Conservation (phyloP, 179 eudicot species). For the Drosera spatulata region DNA sequence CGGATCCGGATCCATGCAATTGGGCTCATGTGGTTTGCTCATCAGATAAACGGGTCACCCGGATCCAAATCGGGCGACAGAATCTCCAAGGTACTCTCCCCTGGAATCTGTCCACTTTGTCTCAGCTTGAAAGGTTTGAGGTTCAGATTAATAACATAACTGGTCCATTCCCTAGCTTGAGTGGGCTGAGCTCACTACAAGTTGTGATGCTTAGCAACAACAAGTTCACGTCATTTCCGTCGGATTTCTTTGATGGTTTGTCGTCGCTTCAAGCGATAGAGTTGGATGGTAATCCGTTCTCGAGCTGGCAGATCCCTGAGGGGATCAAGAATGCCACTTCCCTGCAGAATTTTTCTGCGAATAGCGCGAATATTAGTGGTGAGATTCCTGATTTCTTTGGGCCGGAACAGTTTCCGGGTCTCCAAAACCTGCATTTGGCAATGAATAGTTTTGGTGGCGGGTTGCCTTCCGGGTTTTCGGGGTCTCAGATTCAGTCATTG, state of each 20-base stretch:
- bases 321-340: slow-evolving; percentile 5
- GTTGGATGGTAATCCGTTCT: slow-evolving; percentile 9
- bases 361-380: slow-evolving; percentile 6
- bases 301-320: slow-evolving; percentile 7
- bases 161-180: slow-evolving; percentile 10
- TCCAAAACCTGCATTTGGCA: slow-evolving; percentile 11
- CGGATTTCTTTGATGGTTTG: slow-evolving; percentile 9
- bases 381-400: slow-evolving; percentile 9
- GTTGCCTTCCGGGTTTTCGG: slow-evolving; percentile 10
- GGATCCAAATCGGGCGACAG: slow-evolving; percentile 15
- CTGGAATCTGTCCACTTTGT: slow-evolving; percentile 6
- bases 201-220: slow-evolving; percentile 12
- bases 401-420: slow-evolving; percentile 13
- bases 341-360: slow-evolving; percentile 12
- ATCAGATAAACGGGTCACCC: slow-evolving; percentile 8
- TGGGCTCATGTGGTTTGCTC: slow-evolving; percentile 13
- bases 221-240: slow-evolving; percentile 6
- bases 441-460: slow-evolving; percentile 6
- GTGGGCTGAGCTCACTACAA: slow-evolving; percentile 8
- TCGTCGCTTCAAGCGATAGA: slow-evolving; percentile 13
- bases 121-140: slow-evolving; percentile 11
- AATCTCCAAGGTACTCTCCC: slow-evolving; percentile 12
- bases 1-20: slow-evolving; percentile 11
- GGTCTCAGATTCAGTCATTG: slow-evolving; percentile 10
- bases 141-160: slow-evolving; percentile 8